Conservation (phyloP, 257 asterid genomes). For the Solanum pimpinellifolium region DNA sequence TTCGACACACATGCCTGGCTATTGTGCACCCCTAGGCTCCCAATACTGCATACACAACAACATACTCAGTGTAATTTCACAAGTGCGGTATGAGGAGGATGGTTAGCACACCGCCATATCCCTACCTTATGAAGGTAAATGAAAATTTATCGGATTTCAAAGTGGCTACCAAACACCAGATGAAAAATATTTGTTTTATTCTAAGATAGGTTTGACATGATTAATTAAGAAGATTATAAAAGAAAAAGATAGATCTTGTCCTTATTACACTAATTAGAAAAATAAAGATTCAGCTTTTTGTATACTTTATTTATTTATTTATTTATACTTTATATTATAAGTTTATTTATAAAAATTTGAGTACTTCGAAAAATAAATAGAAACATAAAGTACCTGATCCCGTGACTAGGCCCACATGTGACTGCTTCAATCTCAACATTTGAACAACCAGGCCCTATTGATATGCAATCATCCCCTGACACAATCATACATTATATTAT, state of each 20-base stretch:
- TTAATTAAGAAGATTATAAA: neutral
- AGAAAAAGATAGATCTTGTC: neutral
- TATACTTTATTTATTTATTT: neutral
- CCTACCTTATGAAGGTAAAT: fast-evolving
- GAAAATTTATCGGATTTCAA: neutral
- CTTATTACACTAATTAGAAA: neutral
- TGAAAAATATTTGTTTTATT: neutral
- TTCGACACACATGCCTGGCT: slow-evolving; percentile 85
- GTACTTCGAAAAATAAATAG: neutral
- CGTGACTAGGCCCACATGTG: slow-evolving; percentile 96
- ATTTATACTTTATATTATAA: neutral
- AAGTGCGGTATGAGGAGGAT: neutral
- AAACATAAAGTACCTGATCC: slow-evolving; percentile 54
- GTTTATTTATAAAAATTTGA: neutral
- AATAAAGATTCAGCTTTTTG: neutral
- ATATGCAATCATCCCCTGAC: slow-evolving; percentile 91
- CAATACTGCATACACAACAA: slow-evolving; percentile 16
- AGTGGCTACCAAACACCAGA: fast-evolving
- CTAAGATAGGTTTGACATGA: neutral
- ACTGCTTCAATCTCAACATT: slow-evolving; percentile 77
- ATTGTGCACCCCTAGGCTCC: slow-evolving; percentile 78
- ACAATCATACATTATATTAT: neutral
- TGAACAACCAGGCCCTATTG: slow-evolving; percentile 84
- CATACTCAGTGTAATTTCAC: neutral
- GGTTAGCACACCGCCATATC: neutral